A percentile compares a stretch with the other conserved stretches of the same genome.
Conservation (phyloP, 1,284 basidiomycete species). For the Cryptococcus deneoformans region DNA sequence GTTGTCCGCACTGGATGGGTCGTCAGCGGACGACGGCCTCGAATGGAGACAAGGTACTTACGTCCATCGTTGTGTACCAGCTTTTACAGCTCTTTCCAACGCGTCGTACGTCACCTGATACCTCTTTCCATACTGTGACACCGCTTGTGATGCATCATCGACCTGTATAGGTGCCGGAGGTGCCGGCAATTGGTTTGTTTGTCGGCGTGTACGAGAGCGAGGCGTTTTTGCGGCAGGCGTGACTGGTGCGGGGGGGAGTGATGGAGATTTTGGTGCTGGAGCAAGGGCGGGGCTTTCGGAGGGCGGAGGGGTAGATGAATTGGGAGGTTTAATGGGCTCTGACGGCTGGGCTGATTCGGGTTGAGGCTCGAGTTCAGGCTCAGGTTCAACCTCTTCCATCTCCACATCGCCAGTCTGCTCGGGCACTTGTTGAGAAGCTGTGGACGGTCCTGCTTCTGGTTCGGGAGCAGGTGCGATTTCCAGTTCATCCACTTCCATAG, state of each 20-base stretch:
- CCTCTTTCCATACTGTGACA: conserved; percentile 35
- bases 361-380: neutral
- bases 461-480: neutral
- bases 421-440: conserved; percentile 1
- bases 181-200: conserved; percentile 12
- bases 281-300: neutral
- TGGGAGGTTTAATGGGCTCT: neutral
- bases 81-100: conserved; percentile 39
- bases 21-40: neutral
- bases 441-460: neutral
- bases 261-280: neutral
- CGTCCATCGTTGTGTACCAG: conserved; percentile 44
- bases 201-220: conserved; percentile 9
- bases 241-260: conserved; percentile 4
- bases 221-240: conserved; percentile 16
- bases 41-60: conserved; percentile 19
- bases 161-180: conserved; percentile 7
- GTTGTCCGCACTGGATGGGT: conserved; percentile 25
- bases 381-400: neutral
- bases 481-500: conserved; percentile 5
- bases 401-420: neutral
- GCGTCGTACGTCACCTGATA: conserved; percentile 39
- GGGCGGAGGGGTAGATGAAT: neutral
- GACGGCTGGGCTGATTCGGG: neutral
- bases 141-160: neutral